A percentile compares a stretch with the other conserved stretches of the same genome.
phyloP scores from a whole-genome alignment of 345 rosid species.

The Melaleuca alternifolia region DNA sequence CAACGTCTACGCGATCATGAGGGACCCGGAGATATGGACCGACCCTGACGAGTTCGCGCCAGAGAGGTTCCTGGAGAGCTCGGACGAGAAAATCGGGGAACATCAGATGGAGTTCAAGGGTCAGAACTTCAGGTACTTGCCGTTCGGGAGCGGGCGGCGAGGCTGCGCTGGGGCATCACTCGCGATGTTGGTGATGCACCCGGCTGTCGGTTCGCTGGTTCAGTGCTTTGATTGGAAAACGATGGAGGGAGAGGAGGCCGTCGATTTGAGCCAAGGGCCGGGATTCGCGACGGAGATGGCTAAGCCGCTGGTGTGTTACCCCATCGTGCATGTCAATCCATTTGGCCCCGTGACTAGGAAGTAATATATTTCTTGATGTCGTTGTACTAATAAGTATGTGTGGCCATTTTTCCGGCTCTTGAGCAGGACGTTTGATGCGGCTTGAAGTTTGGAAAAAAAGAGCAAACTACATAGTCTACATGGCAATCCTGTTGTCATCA shows the following conservation, averaged over 20 bases:
- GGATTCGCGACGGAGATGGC: constrained; percentile 34
- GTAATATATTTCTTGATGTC: background rate
- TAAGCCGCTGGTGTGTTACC: constrained; percentile 30
- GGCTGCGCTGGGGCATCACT: constrained; percentile 11
- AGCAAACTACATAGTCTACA: background rate
- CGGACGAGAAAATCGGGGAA: constrained; percentile 1
- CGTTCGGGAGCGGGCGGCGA: constrained; percentile 41
- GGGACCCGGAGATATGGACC: constrained; percentile 18
- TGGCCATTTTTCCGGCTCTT: background rate
- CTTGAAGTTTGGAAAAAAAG: background rate
- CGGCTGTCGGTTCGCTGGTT: constrained; percentile 17
- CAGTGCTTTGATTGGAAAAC: constrained; percentile 46
- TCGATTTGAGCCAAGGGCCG: constrained; percentile 10
- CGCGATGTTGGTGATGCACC: constrained; percentile 18
- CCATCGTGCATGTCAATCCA: constrained; percentile 19
- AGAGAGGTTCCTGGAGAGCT: constrained; percentile 25
- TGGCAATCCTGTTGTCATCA: background rate
- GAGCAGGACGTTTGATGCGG: background rate
- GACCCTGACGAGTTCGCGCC: constrained; percentile 21
- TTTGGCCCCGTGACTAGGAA: background rate
- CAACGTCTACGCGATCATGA: constrained; percentile 26
- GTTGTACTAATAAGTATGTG: background rate
- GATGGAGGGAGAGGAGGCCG: constrained; percentile 1
- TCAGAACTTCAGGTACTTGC: constrained; percentile 19
- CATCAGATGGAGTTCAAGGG: constrained; percentile 6